Conservation (phyloP, 2,329 filamentous ascomycete genomes). For the Colletotrichum scovillei region DNA sequence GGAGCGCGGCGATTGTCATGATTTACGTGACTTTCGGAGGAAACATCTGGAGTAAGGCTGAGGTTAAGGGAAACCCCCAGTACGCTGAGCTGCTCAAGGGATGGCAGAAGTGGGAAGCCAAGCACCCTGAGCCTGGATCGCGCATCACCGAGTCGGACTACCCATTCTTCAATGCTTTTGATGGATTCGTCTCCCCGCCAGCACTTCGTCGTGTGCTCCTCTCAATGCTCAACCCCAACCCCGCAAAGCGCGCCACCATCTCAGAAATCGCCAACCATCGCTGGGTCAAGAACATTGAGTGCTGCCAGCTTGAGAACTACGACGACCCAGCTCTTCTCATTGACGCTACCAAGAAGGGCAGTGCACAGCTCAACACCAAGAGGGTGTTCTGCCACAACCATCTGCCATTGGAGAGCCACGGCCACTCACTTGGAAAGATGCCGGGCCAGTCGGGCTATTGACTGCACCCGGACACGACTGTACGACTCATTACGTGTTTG, state of each 20-base stretch:
- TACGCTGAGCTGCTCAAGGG: conserved; percentile 66
- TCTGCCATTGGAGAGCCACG: conserved; percentile 59
- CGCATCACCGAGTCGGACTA: conserved; percentile 68
- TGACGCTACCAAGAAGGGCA: conserved; percentile 69
- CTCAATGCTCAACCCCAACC: conserved; percentile 86
- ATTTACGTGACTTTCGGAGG: conserved; percentile 79
- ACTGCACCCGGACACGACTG: conserved; percentile 31
- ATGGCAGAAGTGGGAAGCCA: conserved; percentile 76
- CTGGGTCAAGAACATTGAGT: conserved; percentile 81
- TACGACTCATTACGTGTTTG: conserved; percentile 28
- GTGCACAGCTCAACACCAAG: conserved; percentile 53
- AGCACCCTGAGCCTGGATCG: conserved; percentile 56
- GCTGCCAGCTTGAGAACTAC: conserved; percentile 79
- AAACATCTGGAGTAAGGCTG: conserved; percentile 79
- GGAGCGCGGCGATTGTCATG: conserved; percentile 87
- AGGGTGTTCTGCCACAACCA: conserved; percentile 71
- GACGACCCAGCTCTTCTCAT: conserved; percentile 72
- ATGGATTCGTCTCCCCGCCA: conserved; percentile 73
- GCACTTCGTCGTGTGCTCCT: conserved; percentile 78
- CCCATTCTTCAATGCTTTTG: conserved; percentile 73
- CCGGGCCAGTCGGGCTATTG: conserved; percentile 67
- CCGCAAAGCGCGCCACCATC: conserved; percentile 76
- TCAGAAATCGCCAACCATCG: conserved; percentile 74
- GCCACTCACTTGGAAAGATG: conserved; percentile 66
- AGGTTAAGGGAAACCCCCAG: conserved; percentile 68